Evolutionary conservation across 208 protist species (phyloP).

Genomic region (Strigomonas galati): DNA sequence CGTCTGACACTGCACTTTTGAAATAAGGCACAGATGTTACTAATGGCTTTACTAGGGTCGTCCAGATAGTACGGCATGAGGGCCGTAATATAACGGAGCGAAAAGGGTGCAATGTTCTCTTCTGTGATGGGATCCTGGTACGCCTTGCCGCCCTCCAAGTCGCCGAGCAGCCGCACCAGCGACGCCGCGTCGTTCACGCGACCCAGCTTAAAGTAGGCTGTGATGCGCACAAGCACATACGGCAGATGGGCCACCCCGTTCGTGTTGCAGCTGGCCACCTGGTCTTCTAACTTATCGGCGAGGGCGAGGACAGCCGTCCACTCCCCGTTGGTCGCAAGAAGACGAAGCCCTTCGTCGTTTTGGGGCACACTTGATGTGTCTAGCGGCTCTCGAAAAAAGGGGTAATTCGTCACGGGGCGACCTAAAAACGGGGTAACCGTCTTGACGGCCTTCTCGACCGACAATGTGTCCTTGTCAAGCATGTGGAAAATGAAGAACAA

Average conservation of each 20-base stretch:
- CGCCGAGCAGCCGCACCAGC: slow-evolving; percentile 58
- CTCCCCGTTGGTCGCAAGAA: slow-evolving; percentile 57
- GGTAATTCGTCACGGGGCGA: slow-evolving; percentile 8
- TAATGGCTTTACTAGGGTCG: slow-evolving; percentile 48
- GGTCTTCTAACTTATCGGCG: slow-evolving; percentile 52
- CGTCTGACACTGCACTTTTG: slow-evolving; percentile 23
- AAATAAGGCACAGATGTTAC: slow-evolving; percentile 51
- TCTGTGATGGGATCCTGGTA: slow-evolving; percentile 45
- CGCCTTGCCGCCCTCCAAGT: slow-evolving; percentile 49
- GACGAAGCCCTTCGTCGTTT: slow-evolving; percentile 51
- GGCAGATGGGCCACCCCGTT: slow-evolving; percentile 28
- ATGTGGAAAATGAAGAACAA: not conserved
- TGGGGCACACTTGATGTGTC: slow-evolving; percentile 33
- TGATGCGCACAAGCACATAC: slow-evolving; percentile 74
- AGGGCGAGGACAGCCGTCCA: slow-evolving; percentile 64
- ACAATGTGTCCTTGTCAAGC: slow-evolving; percentile 9
- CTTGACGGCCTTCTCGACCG: slow-evolving; percentile 19
- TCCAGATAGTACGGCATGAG: slow-evolving; percentile 64
- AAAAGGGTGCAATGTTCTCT: slow-evolving; percentile 79
- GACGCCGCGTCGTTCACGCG: slow-evolving; percentile 46
- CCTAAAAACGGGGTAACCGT: slow-evolving; percentile 25
- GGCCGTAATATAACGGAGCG: slow-evolving; percentile 62
- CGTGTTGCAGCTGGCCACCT: slow-evolving; percentile 17
- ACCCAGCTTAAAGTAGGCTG: slow-evolving; percentile 66
- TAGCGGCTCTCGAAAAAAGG: slow-evolving; percentile 12